Base-by-base conservation (phyloP, 768 basidiomycete species). In the Neoboletus brunneissimus region DNA sequence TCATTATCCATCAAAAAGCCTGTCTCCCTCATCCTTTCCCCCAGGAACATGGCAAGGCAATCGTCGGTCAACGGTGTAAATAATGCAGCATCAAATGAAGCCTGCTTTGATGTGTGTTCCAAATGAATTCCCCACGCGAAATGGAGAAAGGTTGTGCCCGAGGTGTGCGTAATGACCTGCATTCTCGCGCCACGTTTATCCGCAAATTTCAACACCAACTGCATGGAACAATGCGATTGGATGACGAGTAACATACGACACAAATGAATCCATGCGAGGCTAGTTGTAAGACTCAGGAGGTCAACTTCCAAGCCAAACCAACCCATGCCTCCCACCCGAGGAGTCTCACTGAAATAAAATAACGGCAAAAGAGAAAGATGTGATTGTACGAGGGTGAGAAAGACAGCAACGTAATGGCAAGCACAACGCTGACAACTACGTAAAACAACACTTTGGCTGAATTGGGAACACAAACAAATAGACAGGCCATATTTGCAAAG, bases 11-110 rank as follows among this genome's bases (percentile, higher is more conserved):
- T 57, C 47, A 20, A 55, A 40, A 27, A 40, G 20, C 6, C 41
- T 50, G 44, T 45, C 54, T 34, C 35, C 48, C 51, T 59, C 29
- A 60, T 37, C 37, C 22, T 18, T 41, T 40, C 48, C 41, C 48
- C 18, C 57, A 91, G 87, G 91, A 94, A 67, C 89, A 91, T 64
- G 92, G 91, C 46, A 87, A 83, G 64, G 77, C 83, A 7, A 93
- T 94, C 59, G 87, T 94, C 11, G 85, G 85, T 10, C 90, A 93
- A 64, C 80, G 91, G 65, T 94, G 91, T 79, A 94, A 93, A 76
- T 94, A 75, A 51, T 22, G 57, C 51, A 38, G 41, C 38, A 53
- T 51, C 48, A 7, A 45, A 53, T 51, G 53, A 43, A 51, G 40
- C 32, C 4, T 16, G 22, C 47, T 35, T 50, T 31, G 35, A 53